Evolutionary conservation across 345 rosid species (phyloP).

Genomic region (Hevea brasiliensis): DNA sequence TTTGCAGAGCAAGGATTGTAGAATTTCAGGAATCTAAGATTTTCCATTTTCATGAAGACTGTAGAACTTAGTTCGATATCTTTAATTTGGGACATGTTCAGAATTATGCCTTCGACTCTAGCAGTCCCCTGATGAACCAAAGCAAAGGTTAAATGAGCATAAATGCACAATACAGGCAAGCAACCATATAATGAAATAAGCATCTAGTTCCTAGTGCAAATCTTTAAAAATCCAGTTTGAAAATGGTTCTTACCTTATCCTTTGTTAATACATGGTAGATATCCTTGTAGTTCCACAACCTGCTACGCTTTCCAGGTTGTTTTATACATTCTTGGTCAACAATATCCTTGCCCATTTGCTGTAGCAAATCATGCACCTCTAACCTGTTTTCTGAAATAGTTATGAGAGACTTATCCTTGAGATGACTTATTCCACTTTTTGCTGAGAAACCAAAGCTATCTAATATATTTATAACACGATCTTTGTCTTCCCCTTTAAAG

Average conservation of each 20-base stretch:
- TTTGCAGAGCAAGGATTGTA: not conserved
- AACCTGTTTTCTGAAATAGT: not conserved
- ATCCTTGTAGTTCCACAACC: not conserved
- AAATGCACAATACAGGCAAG: too few species aligned
- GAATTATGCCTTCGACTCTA: not conserved
- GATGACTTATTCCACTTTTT: not conserved
- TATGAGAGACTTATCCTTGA: not conserved
- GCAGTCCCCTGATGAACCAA: not conserved
- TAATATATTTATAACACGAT: not conserved
- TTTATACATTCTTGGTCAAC: not conserved
- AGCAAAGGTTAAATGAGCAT: too few species aligned
- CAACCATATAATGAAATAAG: too few species aligned
- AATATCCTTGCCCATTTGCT: not conserved
- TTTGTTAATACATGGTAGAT: not conserved
- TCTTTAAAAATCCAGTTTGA: too few species aligned
- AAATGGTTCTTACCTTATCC: not conserved
- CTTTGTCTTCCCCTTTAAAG: not conserved
- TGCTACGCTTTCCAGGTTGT: not conserved
- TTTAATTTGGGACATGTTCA: not conserved
- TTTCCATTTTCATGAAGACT: not conserved
- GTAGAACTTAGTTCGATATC: not conserved
- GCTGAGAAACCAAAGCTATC: not conserved
- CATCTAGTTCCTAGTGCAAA: too few species aligned
- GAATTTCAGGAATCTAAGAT: conserved; percentile 1
- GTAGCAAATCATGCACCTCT: not conserved